These are phyloP conservation scores for Phyllostachys edulis DNA, from an alignment of 176 grass and related monocot species.

Conservation along the genomic window DNA sequence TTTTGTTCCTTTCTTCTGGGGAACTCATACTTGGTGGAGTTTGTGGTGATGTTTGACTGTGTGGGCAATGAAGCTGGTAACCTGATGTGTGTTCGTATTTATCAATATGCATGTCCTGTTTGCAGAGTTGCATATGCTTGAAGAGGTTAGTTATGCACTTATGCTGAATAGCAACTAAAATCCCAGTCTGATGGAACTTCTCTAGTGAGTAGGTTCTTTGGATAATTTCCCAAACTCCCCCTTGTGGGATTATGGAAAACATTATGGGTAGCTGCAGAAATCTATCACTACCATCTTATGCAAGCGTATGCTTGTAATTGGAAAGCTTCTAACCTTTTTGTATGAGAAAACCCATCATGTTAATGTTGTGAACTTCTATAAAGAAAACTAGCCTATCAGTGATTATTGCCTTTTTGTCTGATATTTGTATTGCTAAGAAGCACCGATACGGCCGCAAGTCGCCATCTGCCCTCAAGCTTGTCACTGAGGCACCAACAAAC, in stretches of 20 bases:
- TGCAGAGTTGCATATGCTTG: conserved; percentile 25
- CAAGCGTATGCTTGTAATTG: background rate
- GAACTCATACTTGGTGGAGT: background rate
- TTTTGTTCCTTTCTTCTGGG: conserved; percentile 15
- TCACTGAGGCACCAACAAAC: background rate
- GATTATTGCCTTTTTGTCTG: conserved; percentile 9
- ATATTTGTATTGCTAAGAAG: conserved; percentile 8
- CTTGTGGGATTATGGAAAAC: conserved; percentile 21
- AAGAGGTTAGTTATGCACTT: conserved; percentile 36
- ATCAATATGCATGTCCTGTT: conserved; percentile 22
- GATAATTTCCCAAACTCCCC: background rate
- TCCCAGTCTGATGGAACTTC: background rate
- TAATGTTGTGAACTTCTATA: conserved; percentile 11
- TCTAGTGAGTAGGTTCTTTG: conserved; percentile 17
- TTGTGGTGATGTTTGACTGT: conserved; percentile 13
- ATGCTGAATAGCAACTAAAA: conserved; percentile 28
- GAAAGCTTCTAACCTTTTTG: conserved; percentile 16
- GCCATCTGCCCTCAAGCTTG: background rate
- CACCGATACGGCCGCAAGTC: background rate
- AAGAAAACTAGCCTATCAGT: conserved; percentile 5
- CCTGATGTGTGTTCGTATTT: conserved; percentile 21
- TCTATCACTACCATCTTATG: conserved; percentile 10
- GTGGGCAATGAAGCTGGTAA: conserved; percentile 20
- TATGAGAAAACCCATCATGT: background rate
- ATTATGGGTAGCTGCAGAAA: conserved; percentile 9